Conservation (phyloP, 1,139 yeast genomes). For the Debaryomycetaceae sp. region DNA sequence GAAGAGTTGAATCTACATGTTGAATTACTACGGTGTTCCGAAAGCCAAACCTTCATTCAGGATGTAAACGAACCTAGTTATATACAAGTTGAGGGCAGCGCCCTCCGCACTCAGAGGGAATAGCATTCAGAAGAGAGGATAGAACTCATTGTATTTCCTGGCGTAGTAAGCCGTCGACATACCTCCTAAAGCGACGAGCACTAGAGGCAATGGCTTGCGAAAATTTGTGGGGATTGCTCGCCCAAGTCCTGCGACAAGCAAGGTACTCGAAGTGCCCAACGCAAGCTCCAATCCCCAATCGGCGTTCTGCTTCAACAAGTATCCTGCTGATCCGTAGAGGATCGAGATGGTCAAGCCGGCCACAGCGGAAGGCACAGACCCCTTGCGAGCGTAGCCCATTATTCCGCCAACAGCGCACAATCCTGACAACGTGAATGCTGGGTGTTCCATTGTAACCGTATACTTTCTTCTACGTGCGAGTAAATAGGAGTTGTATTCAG, state of each 20-base stretch:
- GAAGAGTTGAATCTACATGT: too few species aligned
- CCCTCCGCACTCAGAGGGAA: too few species aligned
- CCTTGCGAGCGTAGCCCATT: slow-evolving; percentile 67
- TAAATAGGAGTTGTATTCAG: too few species aligned
- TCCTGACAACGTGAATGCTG: slow-evolving; percentile 73
- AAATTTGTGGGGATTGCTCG: slow-evolving; percentile 60
- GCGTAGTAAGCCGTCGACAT: slow-evolving; percentile 66
- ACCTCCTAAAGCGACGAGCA: slow-evolving; percentile 62
- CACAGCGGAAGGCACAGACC: slow-evolving; percentile 73
- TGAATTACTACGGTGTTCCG: too few species aligned
- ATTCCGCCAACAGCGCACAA: slow-evolving; percentile 71
- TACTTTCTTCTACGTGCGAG: too few species aligned
- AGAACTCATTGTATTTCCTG: slow-evolving; percentile 69
- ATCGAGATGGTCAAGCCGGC: slow-evolving; percentile 74
- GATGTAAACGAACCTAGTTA: too few species aligned
- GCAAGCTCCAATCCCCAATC: slow-evolving; percentile 84
- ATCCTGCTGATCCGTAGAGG: slow-evolving; percentile 74
- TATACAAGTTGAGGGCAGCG: too few species aligned
- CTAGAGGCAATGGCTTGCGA: slow-evolving; percentile 73
- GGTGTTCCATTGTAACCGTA: slow-evolving; percentile 59
- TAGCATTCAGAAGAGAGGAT: slow-evolving; percentile 23
- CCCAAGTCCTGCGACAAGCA: slow-evolving; percentile 66
- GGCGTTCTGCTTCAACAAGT: slow-evolving; percentile 65
- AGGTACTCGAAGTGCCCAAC: slow-evolving; percentile 61
- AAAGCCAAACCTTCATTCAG: too few species aligned